Percentiles rank a stretch among this genome's conserved stretches.
Conservation (phyloP, 2,329 filamentous ascomycete genomes). For the Pseudocercospora cruenta region DNA sequence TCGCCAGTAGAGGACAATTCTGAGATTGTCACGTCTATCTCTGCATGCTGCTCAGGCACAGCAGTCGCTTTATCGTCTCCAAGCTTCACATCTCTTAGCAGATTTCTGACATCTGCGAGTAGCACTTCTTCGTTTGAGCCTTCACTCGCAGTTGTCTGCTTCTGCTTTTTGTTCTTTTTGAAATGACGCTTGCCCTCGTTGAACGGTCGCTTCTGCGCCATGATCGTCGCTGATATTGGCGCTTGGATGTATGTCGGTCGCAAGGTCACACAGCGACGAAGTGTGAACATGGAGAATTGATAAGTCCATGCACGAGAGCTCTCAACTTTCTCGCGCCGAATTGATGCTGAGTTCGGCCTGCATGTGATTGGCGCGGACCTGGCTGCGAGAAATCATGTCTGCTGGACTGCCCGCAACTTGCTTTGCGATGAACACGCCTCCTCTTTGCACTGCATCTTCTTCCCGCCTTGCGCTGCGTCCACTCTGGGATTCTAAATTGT, state of each 20-base stretch:
- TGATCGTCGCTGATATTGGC: conserved; percentile 14
- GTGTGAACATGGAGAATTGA: conserved; percentile 11
- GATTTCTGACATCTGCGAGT: conserved; percentile 48
- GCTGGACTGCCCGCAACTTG: not conserved
- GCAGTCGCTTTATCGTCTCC: conserved; percentile 18
- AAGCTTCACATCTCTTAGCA: conserved; percentile 43
- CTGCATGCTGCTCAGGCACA: conserved; percentile 66
- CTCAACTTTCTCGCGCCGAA: not conserved
- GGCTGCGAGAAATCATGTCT: not conserved
- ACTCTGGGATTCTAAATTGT: no score
- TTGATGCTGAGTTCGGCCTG: not conserved
- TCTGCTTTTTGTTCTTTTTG: conserved; percentile 54
- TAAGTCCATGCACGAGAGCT: not conserved
- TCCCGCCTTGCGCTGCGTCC: no score
- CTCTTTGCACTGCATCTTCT: no score
- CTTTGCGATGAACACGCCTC: no score
- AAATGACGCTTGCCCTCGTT: conserved; percentile 44
- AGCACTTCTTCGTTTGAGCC: conserved; percentile 56
- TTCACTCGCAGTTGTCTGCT: conserved; percentile 46
- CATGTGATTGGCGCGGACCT: conserved; percentile 6
- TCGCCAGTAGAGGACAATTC: conserved; percentile 91
- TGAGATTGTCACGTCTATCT: conserved; percentile 80
- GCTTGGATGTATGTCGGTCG: not conserved
- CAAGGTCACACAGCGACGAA: conserved; percentile 15
- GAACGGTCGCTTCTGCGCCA: conserved; percentile 43